Evolutionary conservation across 2,329 filamentous ascomycete species (phyloP).

Genomic region (Diaporthe citri): DNA sequence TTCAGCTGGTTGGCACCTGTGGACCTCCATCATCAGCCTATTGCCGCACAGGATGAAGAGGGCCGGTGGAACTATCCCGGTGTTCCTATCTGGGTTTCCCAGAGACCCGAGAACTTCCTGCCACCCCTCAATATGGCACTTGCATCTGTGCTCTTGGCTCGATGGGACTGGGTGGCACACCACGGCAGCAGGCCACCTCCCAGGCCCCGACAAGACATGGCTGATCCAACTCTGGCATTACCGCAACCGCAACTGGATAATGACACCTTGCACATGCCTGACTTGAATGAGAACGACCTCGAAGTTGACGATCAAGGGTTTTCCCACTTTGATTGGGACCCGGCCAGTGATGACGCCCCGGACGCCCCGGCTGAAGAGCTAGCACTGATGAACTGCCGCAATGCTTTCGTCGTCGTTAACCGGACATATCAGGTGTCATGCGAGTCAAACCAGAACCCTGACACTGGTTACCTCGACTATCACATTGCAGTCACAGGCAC

Average conservation of each 20-base stretch:
- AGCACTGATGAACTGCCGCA: not conserved
- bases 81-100: not conserved
- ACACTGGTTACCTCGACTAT: not conserved
- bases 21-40: not conserved
- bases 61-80: conserved; percentile 8
- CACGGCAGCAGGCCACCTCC: not conserved
- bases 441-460: not conserved
- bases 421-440: not conserved
- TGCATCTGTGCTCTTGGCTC: not conserved
- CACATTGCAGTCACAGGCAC: conserved; percentile 14
- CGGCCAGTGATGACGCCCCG: no score
- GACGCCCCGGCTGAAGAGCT: not conserved
- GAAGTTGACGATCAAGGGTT: not conserved
- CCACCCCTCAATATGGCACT: not conserved
- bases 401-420: not conserved
- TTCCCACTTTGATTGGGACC: not conserved
- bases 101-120: not conserved
- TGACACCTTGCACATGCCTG: not conserved
- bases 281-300: not conserved
- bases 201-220: not conserved
- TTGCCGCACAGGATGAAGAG: not conserved
- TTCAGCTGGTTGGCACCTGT: conserved; percentile 14
- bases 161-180: not conserved
- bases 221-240: not conserved
- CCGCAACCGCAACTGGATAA: not conserved